These are phyloP conservation scores for Salix dunnii DNA, from an alignment of 345 rosid species.

Conservation along the genomic window DNA sequence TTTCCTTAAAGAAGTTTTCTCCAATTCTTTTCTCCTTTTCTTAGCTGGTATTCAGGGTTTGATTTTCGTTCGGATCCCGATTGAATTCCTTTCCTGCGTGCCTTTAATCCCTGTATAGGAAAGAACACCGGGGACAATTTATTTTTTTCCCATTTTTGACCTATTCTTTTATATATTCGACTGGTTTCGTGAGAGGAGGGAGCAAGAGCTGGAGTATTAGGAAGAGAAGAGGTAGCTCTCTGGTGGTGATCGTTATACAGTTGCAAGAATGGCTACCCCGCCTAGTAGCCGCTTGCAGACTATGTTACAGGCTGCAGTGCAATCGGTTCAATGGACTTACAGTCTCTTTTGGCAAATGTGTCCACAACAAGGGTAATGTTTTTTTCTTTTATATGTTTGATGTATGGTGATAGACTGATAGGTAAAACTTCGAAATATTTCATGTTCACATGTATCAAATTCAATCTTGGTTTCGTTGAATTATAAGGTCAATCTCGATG, in stretches of 20 bases:
- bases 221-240: neutral
- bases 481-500: neutral
- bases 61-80: slow-evolving; percentile 28
- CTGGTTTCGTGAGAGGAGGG: neutral
- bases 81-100: neutral
- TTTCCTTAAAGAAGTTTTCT: neutral
- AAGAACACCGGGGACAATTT: neutral
- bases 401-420: neutral
- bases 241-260: neutral
- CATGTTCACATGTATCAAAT: neutral
- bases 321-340: slow-evolving; percentile 93
- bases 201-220: neutral
- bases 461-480: neutral
- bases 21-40: slow-evolving; percentile 10
- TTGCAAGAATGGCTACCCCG: slow-evolving; percentile 42
- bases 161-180: neutral
- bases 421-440: neutral
- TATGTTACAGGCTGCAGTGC: slow-evolving; percentile 76
- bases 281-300: slow-evolving; percentile 56
- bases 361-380: slow-evolving; percentile 81
- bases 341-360: slow-evolving; percentile 90
- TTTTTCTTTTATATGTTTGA: neutral
- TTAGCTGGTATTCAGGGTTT: slow-evolving; percentile 5
- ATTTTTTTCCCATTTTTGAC: neutral
- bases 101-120: slow-evolving; percentile 6